Evolutionary conservation across 768 basidiomycete species (phyloP).

Genomic region (Lactarius vividus): DNA sequence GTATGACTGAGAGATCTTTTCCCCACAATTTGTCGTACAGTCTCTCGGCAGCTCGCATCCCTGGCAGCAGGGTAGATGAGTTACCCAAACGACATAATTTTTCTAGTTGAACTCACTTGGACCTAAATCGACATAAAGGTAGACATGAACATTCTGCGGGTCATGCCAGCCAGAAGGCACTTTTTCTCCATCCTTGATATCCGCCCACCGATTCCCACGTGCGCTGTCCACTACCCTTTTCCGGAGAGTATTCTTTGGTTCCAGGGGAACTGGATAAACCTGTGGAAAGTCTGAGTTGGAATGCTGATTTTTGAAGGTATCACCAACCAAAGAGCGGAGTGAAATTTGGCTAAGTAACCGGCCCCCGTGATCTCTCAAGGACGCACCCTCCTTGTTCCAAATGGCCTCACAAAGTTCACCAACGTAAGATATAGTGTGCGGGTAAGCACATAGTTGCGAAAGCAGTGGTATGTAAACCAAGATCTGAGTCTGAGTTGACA

Average conservation of each 20-base stretch:
- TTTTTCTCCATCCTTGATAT: not conserved
- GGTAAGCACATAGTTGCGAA: not conserved
- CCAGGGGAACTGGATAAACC: not conserved
- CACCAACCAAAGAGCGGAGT: not conserved
- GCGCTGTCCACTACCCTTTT: not conserved
- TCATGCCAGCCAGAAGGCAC: not conserved
- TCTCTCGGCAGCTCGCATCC: no score
- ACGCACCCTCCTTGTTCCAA: not conserved
- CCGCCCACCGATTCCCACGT: not conserved
- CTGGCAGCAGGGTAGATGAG: no score
- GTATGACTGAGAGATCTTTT: no score
- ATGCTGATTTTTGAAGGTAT: not conserved
- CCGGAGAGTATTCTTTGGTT: not conserved
- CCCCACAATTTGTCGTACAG: no score
- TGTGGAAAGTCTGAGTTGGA: not conserved
- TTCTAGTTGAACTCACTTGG: not conserved
- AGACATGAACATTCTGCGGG: not conserved
- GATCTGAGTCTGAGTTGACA: no score
- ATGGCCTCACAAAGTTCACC: not conserved
- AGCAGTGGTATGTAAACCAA: not conserved
- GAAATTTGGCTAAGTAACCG: not conserved
- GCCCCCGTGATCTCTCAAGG: not conserved
- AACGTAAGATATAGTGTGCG: not conserved
- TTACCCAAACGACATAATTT: no score
- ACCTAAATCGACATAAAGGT: not conserved